A percentile compares a stretch with the other conserved stretches of the same genome.
These are phyloP conservation scores for Lepidium africanum DNA, from an alignment of 345 rosid species.

Conservation along the genomic window DNA sequence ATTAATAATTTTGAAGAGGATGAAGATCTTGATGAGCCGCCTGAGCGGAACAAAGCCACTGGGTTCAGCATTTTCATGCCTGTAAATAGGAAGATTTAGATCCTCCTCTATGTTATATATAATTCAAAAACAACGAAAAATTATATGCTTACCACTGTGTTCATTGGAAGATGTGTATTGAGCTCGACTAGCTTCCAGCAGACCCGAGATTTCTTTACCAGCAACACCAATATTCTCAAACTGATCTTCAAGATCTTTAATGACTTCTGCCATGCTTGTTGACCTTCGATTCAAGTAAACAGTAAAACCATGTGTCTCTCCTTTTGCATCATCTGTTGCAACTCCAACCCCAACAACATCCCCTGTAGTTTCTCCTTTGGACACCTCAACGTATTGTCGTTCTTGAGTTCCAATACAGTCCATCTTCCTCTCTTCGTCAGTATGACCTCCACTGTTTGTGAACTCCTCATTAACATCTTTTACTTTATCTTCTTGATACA, in stretches of 20 bases:
- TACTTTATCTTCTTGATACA: slow-evolving; percentile 44
- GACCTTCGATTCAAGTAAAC: slow-evolving; percentile 80
- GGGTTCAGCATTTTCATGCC: slow-evolving; percentile 90
- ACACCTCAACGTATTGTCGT: not conserved
- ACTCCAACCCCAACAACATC: slow-evolving; percentile 24
- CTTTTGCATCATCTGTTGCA: slow-evolving; percentile 34
- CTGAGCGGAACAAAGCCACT: slow-evolving; percentile 70
- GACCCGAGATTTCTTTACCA: slow-evolving; percentile 63
- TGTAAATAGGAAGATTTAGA: slow-evolving; percentile 32
- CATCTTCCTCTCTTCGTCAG: slow-evolving; percentile 14
- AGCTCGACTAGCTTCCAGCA: slow-evolving; percentile 69
- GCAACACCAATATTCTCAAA: slow-evolving; percentile 50
- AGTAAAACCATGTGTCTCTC: slow-evolving; percentile 71
- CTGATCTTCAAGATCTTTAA: slow-evolving; percentile 84
- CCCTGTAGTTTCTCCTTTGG: slow-evolving; percentile 18
- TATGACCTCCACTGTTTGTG: slow-evolving; percentile 24
- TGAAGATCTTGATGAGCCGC: slow-evolving; percentile 57
- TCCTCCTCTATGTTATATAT: not conserved
- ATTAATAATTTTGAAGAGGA: slow-evolving; percentile 63
- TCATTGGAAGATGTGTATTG: slow-evolving; percentile 51
- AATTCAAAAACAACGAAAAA: not conserved
- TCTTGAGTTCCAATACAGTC: slow-evolving; percentile 29
- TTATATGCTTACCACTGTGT: slow-evolving; percentile 41
- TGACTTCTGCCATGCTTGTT: slow-evolving; percentile 83
- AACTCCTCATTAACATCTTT: slow-evolving; percentile 44